Evolutionary conservation across 2,329 filamentous ascomycete genomes (phyloP), one percentile per base, ranked within the genome.

Genomic region (Esteya vermicola): DNA sequence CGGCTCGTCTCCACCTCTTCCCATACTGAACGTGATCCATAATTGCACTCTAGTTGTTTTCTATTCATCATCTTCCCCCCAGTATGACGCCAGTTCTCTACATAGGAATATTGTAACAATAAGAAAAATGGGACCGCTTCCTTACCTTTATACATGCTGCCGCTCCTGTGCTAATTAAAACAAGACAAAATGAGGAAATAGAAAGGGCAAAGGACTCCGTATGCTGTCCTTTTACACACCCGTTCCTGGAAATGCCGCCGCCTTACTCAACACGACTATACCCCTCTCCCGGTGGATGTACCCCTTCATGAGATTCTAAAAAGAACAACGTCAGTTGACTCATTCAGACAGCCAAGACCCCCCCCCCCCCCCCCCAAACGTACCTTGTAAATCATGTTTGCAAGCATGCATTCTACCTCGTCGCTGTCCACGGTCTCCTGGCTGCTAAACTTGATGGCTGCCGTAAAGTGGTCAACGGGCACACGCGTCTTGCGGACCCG

Each of bases 351-450:
- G n/a, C n/a, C 10, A 28, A 14, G n/a, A 14, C 5, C 4, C 26
- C 10, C 10, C 26, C 10, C n/a, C 26, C n/a, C 10, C 26, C 9
- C 16, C n/a, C n/a, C 14, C 18, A 21, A 25, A 41, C 46, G 50
- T 36, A 93, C 89, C 76, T 96, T 98, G 67, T 96, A 98, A 46
- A 98, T 94, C 73, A 95, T 84, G 56, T 95, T 96, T 22, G 91
- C 85, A 52, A 98, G 56, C 51, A 95, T 63, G 57, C 91, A 98
- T 59, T 98, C 93, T 4, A 96, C 88, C 59, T 98, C 91, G 54
- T 98, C 93, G 25, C 73, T 70, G 51, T 95, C 91, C 26, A 93
- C 66, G 26, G 67, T 62, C 54, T 82, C 68, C 41, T 69, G 67
- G 48, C 73, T 78, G 39, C 77, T 79, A 51, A 94, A 69, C 53